Base-by-base conservation (phyloP, 2,329 filamentous ascomycete species). In the Neurospora sp. region DNA sequence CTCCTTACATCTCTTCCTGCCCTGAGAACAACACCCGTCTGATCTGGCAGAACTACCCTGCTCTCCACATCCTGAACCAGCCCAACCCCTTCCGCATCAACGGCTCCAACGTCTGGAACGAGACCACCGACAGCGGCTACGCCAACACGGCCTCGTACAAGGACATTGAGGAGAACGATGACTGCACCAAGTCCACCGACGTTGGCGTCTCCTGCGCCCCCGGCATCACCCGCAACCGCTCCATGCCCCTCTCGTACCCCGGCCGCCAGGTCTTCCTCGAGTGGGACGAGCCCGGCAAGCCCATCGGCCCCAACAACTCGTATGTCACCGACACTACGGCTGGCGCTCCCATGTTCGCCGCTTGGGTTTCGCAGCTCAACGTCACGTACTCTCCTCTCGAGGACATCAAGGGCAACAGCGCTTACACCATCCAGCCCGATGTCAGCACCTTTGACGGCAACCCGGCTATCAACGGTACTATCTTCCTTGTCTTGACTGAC, bases 21-120 rank as follows among this genome's bases (percentile, higher is more conserved):
- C 92, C 93, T 0, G 81, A 80, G 62, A 88, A 90, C 78, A 89
- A 90, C 74, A 95, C 91, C 0, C 88, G 91, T 7, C 83, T 96
- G 38, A 85, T 89, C 33, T 96, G 93, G 92, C 91, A 95, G 78
- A 96, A 96, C 82, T 94, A 92, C 81, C 93, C 92, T 0, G 84
- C 86, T 0, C 81, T 96, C 17, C 83, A 85, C 74, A 84, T 96
- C 67, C 82, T 91, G 38, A 94, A 95, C 81, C 90, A 95, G 77
- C 89, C 92, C 2, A 95, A 94, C 79, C 85, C 90, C 28, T 88
- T 88, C 71, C 87, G 90, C 36, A 82, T 89, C 77, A 87, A 91
- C 69, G 87, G 87, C 15, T 87, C 89, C 4, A 80, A 87, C 7
- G 85, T 83, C 1, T 83, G 82, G 74, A 89, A 89, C 74, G 91